Percentiles rank a stretch among this genome's conserved stretches.
Conservation (phyloP, 805 yeast species). For the Ogataea corticis region DNA sequence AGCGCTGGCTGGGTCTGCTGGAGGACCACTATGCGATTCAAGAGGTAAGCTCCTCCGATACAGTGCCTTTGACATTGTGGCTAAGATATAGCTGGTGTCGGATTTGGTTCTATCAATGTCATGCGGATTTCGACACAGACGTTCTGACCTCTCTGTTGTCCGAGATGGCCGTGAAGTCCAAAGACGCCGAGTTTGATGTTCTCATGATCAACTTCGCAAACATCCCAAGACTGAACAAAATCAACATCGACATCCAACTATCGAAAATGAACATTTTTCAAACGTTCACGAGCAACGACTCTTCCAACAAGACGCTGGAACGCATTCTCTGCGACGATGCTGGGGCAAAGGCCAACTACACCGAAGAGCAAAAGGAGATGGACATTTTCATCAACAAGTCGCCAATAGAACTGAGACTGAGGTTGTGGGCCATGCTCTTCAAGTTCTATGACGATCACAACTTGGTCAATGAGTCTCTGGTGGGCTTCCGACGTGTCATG, state of each 20-base stretch:
- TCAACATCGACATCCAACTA: constrained; percentile 56
- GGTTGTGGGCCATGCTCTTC: constrained; percentile 74
- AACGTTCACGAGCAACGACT: constrained; percentile 54
- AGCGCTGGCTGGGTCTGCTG: constrained; percentile 49
- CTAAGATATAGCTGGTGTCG: constrained; percentile 51
- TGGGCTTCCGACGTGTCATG: constrained; percentile 55
- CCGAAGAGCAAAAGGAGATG: constrained; percentile 51
- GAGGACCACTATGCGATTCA: constrained; percentile 27
- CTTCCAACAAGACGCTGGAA: constrained; percentile 29
- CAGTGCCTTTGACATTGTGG: constrained; percentile 15
- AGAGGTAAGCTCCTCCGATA: neutral
- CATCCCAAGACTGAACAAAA: constrained; percentile 55
- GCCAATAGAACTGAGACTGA: constrained; percentile 64
- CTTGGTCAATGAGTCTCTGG: constrained; percentile 38
- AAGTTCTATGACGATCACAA: constrained; percentile 46
- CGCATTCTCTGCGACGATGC: constrained; percentile 27
- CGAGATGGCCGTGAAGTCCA: constrained; percentile 26
- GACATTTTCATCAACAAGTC: constrained; percentile 60
- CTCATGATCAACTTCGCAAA: constrained; percentile 57
- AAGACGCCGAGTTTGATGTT: constrained; percentile 31
- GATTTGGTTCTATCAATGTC: constrained; percentile 44
- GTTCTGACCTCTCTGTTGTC: constrained; percentile 35
- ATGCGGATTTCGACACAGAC: constrained; percentile 30
- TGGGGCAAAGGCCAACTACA: constrained; percentile 32
- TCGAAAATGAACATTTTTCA: constrained; percentile 72